Conservation (phyloP, 495 filamentous ascomycete genomes). For the Platismatia glauca region DNA sequence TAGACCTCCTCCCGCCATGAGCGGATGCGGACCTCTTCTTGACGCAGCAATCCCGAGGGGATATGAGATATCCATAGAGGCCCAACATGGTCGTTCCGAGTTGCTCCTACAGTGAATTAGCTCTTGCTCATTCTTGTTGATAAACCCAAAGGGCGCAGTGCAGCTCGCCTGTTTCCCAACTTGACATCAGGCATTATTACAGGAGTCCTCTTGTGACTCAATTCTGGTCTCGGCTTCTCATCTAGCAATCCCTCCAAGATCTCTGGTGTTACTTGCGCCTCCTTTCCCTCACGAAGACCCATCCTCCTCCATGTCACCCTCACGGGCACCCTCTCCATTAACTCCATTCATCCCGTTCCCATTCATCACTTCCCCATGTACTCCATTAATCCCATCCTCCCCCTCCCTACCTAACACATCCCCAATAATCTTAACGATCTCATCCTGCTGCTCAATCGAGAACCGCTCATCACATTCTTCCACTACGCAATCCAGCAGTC, state of each 20-base stretch:
- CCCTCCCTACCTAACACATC: constrained; percentile 30
- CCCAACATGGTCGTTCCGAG: too few species aligned
- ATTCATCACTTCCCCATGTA: neutral
- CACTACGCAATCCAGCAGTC: constrained; percentile 38
- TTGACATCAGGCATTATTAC: too few species aligned
- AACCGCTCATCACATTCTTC: constrained; percentile 43
- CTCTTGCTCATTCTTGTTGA: neutral
- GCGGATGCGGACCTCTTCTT: too few species aligned
- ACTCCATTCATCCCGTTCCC: neutral
- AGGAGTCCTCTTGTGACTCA: too few species aligned
- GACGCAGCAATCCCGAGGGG: too few species aligned
- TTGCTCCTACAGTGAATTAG: neutral
- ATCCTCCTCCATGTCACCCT: neutral
- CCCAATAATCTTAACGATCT: constrained; percentile 32
- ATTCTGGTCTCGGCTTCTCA: neutral
- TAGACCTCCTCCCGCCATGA: too few species aligned
- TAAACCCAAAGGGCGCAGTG: neutral
- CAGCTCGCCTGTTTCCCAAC: neutral
- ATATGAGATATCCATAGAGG: too few species aligned
- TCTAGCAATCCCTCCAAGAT: neutral
- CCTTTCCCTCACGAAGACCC: neutral
- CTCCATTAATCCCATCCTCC: constrained; percentile 6
- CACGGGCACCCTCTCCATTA: neutral
- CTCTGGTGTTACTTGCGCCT: neutral
- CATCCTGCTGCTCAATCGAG: constrained; percentile 28